Percentiles rank a stretch among this genome's conserved stretches.
These are phyloP conservation scores for Flagelloscypha sp. DNA, from an alignment of 768 basidiomycete genomes.

Conservation along the genomic window DNA sequence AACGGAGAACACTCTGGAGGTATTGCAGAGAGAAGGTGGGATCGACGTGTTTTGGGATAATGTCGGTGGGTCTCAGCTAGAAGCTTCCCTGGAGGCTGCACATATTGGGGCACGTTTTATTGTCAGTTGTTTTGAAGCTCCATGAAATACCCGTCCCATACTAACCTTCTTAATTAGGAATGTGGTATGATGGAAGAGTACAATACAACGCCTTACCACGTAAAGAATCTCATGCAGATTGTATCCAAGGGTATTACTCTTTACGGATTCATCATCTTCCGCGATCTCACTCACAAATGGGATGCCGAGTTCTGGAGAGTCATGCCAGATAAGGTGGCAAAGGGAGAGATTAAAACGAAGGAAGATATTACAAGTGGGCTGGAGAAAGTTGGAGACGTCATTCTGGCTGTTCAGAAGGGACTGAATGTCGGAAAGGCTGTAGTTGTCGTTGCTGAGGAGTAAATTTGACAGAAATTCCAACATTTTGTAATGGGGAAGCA, in stretches of 20 bases:
- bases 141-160: background rate
- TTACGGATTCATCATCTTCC: constrained; percentile 30
- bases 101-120: constrained; percentile 26
- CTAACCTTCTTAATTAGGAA: constrained; percentile 9
- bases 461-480: background rate
- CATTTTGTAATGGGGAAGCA: no score
- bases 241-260: constrained; percentile 28
- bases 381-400: constrained; percentile 27
- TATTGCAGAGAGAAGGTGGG: constrained; percentile 49
- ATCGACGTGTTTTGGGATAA: constrained; percentile 34
- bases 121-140: background rate
- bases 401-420: constrained; percentile 26
- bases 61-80: constrained; percentile 34
- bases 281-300: constrained; percentile 22
- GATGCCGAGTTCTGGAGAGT: constrained; percentile 26
- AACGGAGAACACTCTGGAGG: constrained; percentile 40
- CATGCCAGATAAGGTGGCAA: constrained; percentile 28
- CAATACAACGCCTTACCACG: constrained; percentile 11
- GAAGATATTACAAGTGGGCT: constrained; percentile 31
- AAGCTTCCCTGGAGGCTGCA: constrained; percentile 26
- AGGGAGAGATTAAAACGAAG: constrained; percentile 28
- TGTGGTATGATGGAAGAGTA: constrained; percentile 19
- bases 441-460: background rate
- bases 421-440: constrained; percentile 14
- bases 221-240: constrained; percentile 23